Evolutionary conservation across 768 basidiomycete species (phyloP).

Genomic region (Trametopsis cervina): DNA sequence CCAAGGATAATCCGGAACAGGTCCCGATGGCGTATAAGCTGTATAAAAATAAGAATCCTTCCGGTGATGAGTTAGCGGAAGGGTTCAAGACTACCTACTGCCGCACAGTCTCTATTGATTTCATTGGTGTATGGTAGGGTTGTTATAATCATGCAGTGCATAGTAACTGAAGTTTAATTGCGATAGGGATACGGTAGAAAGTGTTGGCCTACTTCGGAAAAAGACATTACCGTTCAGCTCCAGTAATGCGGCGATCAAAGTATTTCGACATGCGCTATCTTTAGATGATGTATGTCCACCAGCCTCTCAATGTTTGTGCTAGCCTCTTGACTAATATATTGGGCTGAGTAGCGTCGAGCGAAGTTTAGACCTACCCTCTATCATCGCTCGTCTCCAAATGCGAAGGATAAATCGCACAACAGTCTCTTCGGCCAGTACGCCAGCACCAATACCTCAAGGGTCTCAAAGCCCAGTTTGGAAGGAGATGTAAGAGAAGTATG

Average conservation of each 20-base stretch:
- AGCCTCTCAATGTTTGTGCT: too few relatives aligned
- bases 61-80: conserved; percentile 39
- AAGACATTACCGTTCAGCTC: conserved; percentile 61
- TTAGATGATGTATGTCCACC: conserved; percentile 74
- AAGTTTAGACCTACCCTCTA: conserved; percentile 60
- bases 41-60: conserved; percentile 46
- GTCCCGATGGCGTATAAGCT: conserved; percentile 70
- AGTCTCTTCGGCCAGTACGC: not conserved
- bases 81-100: conserved; percentile 74
- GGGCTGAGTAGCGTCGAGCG: conserved; percentile 45
- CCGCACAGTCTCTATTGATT: conserved; percentile 64
- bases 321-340: not conserved
- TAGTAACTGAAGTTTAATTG: too few relatives aligned
- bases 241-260: conserved; percentile 54
- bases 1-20: conserved; percentile 61
- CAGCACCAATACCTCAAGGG: not conserved
- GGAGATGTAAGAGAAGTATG: conserved; percentile 68
- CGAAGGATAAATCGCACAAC: not conserved
- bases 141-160: not conserved
- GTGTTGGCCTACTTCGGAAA: conserved; percentile 60
- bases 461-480: not conserved
- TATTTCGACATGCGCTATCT: conserved; percentile 71
- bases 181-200: conserved; percentile 73
- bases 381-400: conserved; percentile 36
- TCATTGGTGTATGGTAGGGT: conserved; percentile 82